A percentile compares a stretch with the other conserved stretches of the same genome.
These are phyloP conservation scores for Exserohilum rostratum DNA, from an alignment of 2,329 filamentous ascomycete genomes.

Conservation along the genomic window DNA sequence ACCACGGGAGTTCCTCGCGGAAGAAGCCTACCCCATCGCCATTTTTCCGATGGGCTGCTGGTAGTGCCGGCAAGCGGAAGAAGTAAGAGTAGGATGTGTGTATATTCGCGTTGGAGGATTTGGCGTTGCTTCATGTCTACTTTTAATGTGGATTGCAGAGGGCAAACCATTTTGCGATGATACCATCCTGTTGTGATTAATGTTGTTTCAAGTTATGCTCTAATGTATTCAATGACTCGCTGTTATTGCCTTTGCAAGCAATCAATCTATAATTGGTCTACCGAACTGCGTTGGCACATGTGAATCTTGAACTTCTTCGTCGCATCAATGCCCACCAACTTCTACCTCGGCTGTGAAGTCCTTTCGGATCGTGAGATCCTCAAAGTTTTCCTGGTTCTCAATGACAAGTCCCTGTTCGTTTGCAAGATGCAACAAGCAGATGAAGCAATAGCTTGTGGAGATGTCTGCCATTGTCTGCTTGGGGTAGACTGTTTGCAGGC, in stretches of 20 bases:
- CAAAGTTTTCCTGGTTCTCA: constrained; percentile 62
- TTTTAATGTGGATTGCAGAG: not conserved
- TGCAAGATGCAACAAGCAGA: constrained; percentile 85
- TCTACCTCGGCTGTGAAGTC: constrained; percentile 54
- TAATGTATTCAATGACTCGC: not conserved
- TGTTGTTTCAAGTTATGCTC: not conserved
- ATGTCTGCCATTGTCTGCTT: constrained; percentile 89
- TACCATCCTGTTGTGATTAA: constrained; percentile 1
- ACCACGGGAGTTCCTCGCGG: constrained; percentile 3
- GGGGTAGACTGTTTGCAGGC: constrained; percentile 83
- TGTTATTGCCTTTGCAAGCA: not conserved
- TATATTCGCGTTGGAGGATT: not conserved
- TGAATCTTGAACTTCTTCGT: not conserved
- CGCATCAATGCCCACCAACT: constrained; percentile 23
- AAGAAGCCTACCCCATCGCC: constrained; percentile 20
- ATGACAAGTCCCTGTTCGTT: constrained; percentile 91
- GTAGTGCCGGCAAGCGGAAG: constrained; percentile 13
- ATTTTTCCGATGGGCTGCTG: constrained; percentile 36
- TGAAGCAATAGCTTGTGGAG: constrained; percentile 91
- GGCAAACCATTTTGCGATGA: constrained; percentile 1
- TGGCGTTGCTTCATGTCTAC: not conserved
- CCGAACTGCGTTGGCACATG: not conserved
- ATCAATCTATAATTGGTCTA: not conserved
- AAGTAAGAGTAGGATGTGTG: not conserved
- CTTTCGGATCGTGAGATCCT: constrained; percentile 56